Evolutionary conservation across 805 yeast genomes (phyloP), one percentile per base, ranked within the genome.

Genomic region (Candida khao-thaluensis): DNA sequence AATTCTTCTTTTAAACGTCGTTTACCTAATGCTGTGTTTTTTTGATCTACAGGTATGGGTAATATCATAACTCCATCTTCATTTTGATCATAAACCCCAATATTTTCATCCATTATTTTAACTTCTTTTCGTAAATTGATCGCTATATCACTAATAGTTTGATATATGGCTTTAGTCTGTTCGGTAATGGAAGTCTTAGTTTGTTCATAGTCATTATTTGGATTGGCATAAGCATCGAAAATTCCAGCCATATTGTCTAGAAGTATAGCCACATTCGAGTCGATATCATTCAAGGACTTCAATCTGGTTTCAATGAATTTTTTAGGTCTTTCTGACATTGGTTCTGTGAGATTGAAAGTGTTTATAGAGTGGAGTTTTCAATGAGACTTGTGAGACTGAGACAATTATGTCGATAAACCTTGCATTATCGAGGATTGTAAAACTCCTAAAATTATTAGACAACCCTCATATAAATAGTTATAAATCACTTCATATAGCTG

Each of bases 401-500:
- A 22, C 9, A 22, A 22, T 22, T 22, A 22, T 22, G 24, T 22
- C 24, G 9, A 69, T 69, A 30, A 70, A 66, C 41, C 49, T 69
- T 30, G 71, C 70, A 7, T 53, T 69, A 14, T 43, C 60, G 3
- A 50, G 74, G 35, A 56, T 69, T 7, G 37, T 52, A 3, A 53
- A 48, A 31, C 57, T 69, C 17, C 58, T 69, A 7, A 47, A 47
- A 17, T 53, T 53, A 25, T 63, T 89, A 15, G 88, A 87, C 0
- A 76, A 79, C 50, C 97, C 96, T 0, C 93, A 87, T 27, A 50
- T 58, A 8, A 45, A 56, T 11, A 50, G 64, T 4, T 78, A 79
- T 53, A 76, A 77, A 44, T 80, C 88, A 0, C 66, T 93, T n/a
- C 99, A 93, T 55, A 74, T 93, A 3, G 96, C 96, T 0, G 99